These are phyloP conservation scores for Lupinus albus DNA, from an alignment of 306 rosid species.

Conservation along the genomic window DNA sequence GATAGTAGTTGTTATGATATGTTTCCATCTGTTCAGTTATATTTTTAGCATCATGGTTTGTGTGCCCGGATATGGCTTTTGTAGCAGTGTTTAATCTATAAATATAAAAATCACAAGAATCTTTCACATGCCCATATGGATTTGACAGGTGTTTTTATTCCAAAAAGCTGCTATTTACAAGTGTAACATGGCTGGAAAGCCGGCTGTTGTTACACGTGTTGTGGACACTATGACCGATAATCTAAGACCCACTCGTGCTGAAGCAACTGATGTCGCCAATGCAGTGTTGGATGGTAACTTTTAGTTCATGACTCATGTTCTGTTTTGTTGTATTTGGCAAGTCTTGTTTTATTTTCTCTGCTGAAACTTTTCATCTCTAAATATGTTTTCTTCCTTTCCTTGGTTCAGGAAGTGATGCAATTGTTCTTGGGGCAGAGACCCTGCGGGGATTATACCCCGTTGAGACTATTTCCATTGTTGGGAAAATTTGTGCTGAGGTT, in stretches of 20 bases:
- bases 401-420: conserved; percentile 84
- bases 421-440: conserved; percentile 94
- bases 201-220: conserved; percentile 94
- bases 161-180: conserved; percentile 93
- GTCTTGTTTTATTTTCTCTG: neutral
- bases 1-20: neutral
- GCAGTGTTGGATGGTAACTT: conserved; percentile 82
- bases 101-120: neutral
- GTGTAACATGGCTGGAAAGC: conserved; percentile 96
- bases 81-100: neutral
- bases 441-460: conserved; percentile 87
- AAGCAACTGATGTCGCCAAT: conserved; percentile 96
- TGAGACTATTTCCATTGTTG: conserved; percentile 85
- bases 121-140: neutral
- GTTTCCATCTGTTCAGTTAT: conserved; percentile 5
- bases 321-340: conserved; percentile 12
- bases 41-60: neutral
- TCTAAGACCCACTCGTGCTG: conserved; percentile 95
- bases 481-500: conserved; percentile 89
- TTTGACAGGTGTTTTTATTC: conserved; percentile 74
- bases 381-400: neutral
- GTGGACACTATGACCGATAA: conserved; percentile 96
- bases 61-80: neutral
- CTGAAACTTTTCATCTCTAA: conserved; percentile 13
- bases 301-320: conserved; percentile 1